Evolutionary conservation across 306 rosid genomes (phyloP), one percentile per base, ranked within the genome.

Genomic region (Acacia acuminata): DNA sequence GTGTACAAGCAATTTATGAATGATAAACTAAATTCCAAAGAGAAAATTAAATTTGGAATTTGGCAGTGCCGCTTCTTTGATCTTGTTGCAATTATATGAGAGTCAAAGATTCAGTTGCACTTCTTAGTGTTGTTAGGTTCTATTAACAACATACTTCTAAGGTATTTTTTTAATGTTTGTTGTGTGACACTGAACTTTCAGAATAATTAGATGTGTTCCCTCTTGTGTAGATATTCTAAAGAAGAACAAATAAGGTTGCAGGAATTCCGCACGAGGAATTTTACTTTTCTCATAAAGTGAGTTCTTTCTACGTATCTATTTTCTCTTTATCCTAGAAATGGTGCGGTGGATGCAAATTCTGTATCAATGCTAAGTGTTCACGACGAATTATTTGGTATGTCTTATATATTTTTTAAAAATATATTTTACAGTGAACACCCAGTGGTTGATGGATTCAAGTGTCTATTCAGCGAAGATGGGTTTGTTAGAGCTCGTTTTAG

Each of bases 201-300:
- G 64, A 77, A 25, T 22, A 45, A 38, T 38, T 38, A 38, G 19
- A 40, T 81, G 27, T 70, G 42, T 69, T 71, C 71, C 71, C 17
- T 48, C 64, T 79, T 67, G 42, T 75, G 82, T 87, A 95, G 99
- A 90, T 95, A 95, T 82, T 95, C 99, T 74, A 95, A 95, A 89
- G 98, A 93, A 89, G 99, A 95, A 88, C 83, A 77, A n/a, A 90
- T 93, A 79, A 92, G 88, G 44, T 38, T 82, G 56, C 78, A 85
- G 65, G 94, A 92, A 61, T 61, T 88, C 67, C 61, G 43, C 82
- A 89, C n/a, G 20, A 95, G 91, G 84, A 91, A 95, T 82, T 95
- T 93, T 82, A 88, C 94, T 71, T 93, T 86, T 84, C 93, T 95
- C 69, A 78, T 93, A 69, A 93, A 87, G 99, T 95, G 88, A 89